Conservation (phyloP, 805 yeast genomes). For the Yarrowia deformans region DNA sequence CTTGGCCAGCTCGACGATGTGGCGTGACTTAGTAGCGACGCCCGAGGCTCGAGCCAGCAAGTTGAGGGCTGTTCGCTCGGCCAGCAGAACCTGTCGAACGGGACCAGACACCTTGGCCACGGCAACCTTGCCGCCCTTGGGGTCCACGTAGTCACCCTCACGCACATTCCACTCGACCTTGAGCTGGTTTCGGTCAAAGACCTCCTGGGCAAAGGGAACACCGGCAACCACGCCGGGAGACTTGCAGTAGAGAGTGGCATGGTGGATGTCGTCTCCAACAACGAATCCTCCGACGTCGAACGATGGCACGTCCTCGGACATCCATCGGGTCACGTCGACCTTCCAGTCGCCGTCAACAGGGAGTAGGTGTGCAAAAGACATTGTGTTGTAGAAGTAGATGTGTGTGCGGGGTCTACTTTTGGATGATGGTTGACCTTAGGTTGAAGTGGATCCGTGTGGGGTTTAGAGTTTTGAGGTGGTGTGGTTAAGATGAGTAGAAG, state of each 20-base stretch:
- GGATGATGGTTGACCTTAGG: background rate
- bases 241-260: conserved; percentile 83
- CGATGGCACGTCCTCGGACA: conserved; percentile 88
- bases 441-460: conserved; percentile 11
- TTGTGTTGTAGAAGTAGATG: background rate
- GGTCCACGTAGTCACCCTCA: conserved; percentile 70
- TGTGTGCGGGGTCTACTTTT: background rate
- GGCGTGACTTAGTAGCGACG: conserved; percentile 75
- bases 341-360: conserved; percentile 86
- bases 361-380: conserved; percentile 51
- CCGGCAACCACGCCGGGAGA: conserved; percentile 83
- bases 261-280: conserved; percentile 76
- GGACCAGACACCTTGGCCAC: conserved; percentile 85
- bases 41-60: conserved; percentile 85
- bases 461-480: conserved; percentile 9
- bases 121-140: conserved; percentile 65
- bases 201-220: conserved; percentile 87
- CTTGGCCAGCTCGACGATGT: conserved; percentile 67
- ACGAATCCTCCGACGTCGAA: conserved; percentile 95
- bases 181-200: conserved; percentile 76
- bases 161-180: conserved; percentile 71
- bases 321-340: conserved; percentile 73
- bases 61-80: conserved; percentile 88
- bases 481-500: background rate
- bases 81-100: conserved; percentile 76